Base-by-base conservation (phyloP, 2,329 filamentous ascomycete genomes). In the Fusarium sp. region DNA sequence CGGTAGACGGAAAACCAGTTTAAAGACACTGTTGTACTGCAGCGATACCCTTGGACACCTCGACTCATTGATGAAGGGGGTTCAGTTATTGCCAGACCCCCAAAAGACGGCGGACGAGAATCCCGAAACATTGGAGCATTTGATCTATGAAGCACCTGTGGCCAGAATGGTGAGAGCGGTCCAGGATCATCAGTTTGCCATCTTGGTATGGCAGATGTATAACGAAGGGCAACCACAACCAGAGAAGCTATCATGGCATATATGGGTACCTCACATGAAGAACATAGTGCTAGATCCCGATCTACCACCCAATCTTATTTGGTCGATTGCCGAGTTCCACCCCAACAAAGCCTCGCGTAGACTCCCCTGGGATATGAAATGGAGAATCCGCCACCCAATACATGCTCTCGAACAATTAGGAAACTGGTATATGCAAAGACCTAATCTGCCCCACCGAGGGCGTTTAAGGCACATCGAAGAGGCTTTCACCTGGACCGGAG, bases 281-380 rank as follows among this genome's bases (percentile, higher is more conserved):
- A 80, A 39, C 47, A 77, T 82, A 61, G 75, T 81, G 62, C 73
- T 73, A 38, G 78, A 81, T 52, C 59, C 73, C 5, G 49, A 70
- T 7, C 36, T 80, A 14, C 56, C 64, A 8, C 34, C 67, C 11
- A 21, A 33, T 17, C 51, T 68, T 9, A 67, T 79, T 11, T 80
- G 78, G 78, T 60, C 70, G 28, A 55, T 77, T 21, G 61, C 80
- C 21, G 63, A 73, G 33, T 62, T 76, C 19, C 45, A 63, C 21
- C 64, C 67, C 21, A 24, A 39, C 36, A 52, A 38, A 17, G 42
- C 53, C 11, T 15, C 42, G 15, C 22, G 50, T 13, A 42, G 14
- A 21, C 31, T 67, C 10, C 28, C 62, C 4, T 31, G 28, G 28
- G 3, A 11, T 10, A 60, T 43, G 21, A 50, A 39, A 45, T 28